A percentile compares a stretch with the other conserved stretches of the same genome.
These are phyloP conservation scores for Eleusine indica DNA, from an alignment of 176 grass and related monocot species.

Conservation along the genomic window DNA sequence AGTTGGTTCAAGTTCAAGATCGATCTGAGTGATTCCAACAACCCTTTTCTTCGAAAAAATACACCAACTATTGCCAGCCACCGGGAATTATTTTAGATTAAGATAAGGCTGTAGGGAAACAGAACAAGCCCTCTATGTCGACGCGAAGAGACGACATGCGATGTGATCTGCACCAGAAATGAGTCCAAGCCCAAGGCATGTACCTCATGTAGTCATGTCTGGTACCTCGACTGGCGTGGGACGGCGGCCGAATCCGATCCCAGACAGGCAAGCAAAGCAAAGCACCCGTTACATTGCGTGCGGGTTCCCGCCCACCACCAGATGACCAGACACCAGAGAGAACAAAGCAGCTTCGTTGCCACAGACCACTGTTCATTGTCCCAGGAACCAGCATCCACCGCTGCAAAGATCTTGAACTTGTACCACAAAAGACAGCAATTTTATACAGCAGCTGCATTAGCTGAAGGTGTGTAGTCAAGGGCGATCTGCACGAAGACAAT, in stretches of 20 bases:
- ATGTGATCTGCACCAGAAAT: not conserved
- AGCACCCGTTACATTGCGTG: not conserved
- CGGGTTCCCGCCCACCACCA: not conserved
- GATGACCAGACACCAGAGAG: not conserved
- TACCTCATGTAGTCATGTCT: not conserved
- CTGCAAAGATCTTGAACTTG: not conserved
- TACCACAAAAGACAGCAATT: not conserved
- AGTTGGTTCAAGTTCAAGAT: not conserved
- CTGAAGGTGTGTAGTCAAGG: not conserved
- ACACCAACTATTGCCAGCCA: not conserved
- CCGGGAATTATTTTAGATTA: not conserved
- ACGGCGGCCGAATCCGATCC: slow-evolving; percentile 23
- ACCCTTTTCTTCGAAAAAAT: not conserved
- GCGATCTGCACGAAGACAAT: not conserved
- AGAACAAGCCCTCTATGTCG: not conserved
- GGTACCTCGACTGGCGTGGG: not conserved
- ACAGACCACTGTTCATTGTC: not conserved
- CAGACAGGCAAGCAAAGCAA: not conserved
- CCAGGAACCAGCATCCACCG: not conserved
- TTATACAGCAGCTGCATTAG: not conserved
- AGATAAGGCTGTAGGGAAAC: not conserved
- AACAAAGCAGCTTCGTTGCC: not conserved
- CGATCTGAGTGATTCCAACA: not conserved
- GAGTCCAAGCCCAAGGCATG: not conserved
- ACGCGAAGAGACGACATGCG: not conserved